A percentile compares a stretch with the other conserved stretches of the same genome.
phyloP scores from a whole-genome alignment of 140 eudicot species.

The Flaveria floridana region DNA sequence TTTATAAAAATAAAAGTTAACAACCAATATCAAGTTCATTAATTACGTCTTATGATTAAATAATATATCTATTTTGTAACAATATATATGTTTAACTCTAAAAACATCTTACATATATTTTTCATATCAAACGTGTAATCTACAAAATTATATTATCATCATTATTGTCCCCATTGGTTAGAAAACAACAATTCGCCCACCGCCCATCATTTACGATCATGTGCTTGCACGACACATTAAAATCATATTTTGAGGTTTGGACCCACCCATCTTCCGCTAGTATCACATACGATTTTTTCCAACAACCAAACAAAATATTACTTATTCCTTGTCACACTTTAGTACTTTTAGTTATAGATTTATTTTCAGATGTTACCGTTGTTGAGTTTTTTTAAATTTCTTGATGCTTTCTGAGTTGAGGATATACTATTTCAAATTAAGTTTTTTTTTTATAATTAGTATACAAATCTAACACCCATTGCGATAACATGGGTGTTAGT shows the following conservation, averaged over 20 bases:
- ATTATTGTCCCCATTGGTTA: slow-evolving; percentile 3
- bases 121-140: not conserved
- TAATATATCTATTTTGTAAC: not conserved
- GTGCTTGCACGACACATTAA: slow-evolving; percentile 36
- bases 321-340: not conserved
- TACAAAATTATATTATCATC: not conserved
- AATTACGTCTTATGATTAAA: not conserved
- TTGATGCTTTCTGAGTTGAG: no score
- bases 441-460: no score
- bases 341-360: not conserved
- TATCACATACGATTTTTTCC: slow-evolving; percentile 20
- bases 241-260: slow-evolving; percentile 5
- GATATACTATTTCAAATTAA: no score
- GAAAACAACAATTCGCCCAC: slow-evolving; percentile 17
- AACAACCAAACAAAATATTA: slow-evolving; percentile 14
- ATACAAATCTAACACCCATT: no score
- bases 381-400: no score
- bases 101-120: not conserved
- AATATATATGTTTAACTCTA: not conserved
- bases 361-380: not conserved
- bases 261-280: slow-evolving; percentile 21
- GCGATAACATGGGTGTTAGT: no score
- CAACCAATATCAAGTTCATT: not conserved
- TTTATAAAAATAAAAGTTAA: not conserved
- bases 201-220: slow-evolving; percentile 18